Evolutionary conservation across 2,329 filamentous ascomycete species (phyloP).

Genomic region (Colletotrichum sp.): DNA sequence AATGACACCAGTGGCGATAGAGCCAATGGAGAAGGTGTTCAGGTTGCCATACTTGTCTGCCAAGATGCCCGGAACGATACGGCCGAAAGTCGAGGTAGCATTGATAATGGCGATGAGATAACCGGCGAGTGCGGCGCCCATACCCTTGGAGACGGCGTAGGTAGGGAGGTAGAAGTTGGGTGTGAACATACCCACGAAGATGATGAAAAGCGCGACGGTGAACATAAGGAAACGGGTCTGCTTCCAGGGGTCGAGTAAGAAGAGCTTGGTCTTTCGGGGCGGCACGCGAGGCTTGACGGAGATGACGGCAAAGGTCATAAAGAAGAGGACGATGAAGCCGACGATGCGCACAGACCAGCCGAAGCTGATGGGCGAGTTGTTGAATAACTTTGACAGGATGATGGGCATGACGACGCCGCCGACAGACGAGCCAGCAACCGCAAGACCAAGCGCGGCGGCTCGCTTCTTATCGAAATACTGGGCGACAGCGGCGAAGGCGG

Average conservation of each 20-base stretch:
- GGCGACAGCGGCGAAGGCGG: conserved; percentile 48
- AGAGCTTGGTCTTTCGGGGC: conserved; percentile 39
- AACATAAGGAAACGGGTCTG: conserved; percentile 32
- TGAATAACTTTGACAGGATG: conserved; percentile 51
- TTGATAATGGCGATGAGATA: conserved; percentile 76
- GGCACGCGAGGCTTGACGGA: conserved; percentile 38
- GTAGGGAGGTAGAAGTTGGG: conserved; percentile 66
- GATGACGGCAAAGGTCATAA: conserved; percentile 44
- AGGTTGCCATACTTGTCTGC: conserved; percentile 63
- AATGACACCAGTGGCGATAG: background rate
- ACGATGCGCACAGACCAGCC: conserved; percentile 58
- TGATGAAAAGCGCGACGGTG: conserved; percentile 38
- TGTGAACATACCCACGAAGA: conserved; percentile 54
- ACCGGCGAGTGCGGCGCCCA: conserved; percentile 62
- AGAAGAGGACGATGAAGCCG: conserved; percentile 53
- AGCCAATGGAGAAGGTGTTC: conserved; percentile 43
- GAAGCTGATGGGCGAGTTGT: conserved; percentile 46
- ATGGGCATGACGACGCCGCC: conserved; percentile 61
- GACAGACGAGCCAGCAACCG: conserved; percentile 50
- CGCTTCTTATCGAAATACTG: conserved; percentile 54
- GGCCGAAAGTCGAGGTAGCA: conserved; percentile 62
- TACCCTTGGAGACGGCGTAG: conserved; percentile 59
- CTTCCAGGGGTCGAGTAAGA: conserved; percentile 41
- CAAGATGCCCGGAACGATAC: conserved; percentile 63
- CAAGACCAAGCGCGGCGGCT: conserved; percentile 50